Percentiles rank a stretch among this genome's conserved stretches.
phyloP scores from a whole-genome alignment of 208 protist species.

The Trypanosoma platydactyli region DNA sequence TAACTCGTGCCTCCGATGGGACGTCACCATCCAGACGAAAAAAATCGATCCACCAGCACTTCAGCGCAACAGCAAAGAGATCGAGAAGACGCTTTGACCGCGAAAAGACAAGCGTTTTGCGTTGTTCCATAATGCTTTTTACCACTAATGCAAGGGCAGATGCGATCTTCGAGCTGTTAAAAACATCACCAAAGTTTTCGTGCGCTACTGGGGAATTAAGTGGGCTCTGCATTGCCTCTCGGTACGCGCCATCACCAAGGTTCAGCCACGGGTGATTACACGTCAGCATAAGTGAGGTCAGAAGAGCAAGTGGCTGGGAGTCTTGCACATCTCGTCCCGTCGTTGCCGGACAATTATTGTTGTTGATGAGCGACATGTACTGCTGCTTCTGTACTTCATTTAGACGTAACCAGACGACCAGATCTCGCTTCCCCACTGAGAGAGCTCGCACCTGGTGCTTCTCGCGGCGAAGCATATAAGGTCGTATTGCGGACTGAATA shows the following conservation, averaged over 20 bases:
- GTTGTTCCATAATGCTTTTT: slow-evolving; percentile 38
- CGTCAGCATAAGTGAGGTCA: slow-evolving; percentile 65
- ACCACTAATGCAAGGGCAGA: slow-evolving; percentile 55
- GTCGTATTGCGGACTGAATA: slow-evolving; percentile 57
- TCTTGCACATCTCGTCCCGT: slow-evolving; percentile 21
- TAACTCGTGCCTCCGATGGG: slow-evolving; percentile 39
- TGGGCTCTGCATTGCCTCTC: slow-evolving; percentile 38
- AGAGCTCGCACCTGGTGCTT: slow-evolving; percentile 52
- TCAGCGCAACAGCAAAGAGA: slow-evolving; percentile 48
- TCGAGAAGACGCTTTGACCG: slow-evolving; percentile 71
- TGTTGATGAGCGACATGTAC: slow-evolving; percentile 61
- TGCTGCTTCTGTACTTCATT: slow-evolving; percentile 52
- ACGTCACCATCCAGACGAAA: slow-evolving; percentile 72
- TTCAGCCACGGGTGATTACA: slow-evolving; percentile 85
- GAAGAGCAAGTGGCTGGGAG: slow-evolving; percentile 54
- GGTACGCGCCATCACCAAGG: slow-evolving; percentile 51
- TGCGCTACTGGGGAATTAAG: slow-evolving; percentile 24
- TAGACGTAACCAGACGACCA: slow-evolving; percentile 78
- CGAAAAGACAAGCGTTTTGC: slow-evolving; percentile 78
- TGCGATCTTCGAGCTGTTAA: slow-evolving; percentile 61
- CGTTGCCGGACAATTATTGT: slow-evolving; percentile 8
- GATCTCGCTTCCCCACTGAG: slow-evolving; percentile 59
- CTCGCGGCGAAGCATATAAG: slow-evolving; percentile 79
- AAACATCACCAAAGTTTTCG: slow-evolving; percentile 53
- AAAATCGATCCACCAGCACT: slow-evolving; percentile 39